Conservation (phyloP, 2,329 filamentous ascomycete species). For the Pseudogymnoascus sp. region DNA sequence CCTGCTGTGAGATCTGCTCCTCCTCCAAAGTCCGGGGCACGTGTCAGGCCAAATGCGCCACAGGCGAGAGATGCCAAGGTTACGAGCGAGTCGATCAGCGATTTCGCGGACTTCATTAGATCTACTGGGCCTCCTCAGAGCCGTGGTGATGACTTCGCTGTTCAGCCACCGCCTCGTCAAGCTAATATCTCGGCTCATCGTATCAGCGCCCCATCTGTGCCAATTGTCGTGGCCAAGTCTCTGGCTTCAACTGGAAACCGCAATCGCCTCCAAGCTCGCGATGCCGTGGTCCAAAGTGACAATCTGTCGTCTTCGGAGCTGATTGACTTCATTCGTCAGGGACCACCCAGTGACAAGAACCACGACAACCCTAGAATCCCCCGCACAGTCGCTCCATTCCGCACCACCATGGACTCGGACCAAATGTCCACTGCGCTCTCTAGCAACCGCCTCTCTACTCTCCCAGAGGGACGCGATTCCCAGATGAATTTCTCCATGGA, state of each 20-base stretch:
- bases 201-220: constrained; percentile 15
- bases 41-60: constrained; percentile 19
- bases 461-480: constrained; percentile 44
- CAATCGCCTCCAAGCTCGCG: constrained; percentile 59
- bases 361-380: constrained; percentile 64
- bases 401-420: constrained; percentile 78
- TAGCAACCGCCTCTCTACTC: constrained; percentile 45
- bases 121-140: constrained; percentile 64
- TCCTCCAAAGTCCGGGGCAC: constrained; percentile 17
- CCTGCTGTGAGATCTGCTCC: constrained; percentile 11
- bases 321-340: constrained; percentile 90
- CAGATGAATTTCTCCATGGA: constrained; percentile 30
- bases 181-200: constrained; percentile 23
- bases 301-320: constrained; percentile 64
- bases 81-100: constrained; percentile 61
- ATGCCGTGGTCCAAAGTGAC: constrained; percentile 54
- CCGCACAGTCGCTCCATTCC: constrained; percentile 74
- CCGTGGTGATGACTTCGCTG: constrained; percentile 20
- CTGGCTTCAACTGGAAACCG: constrained; percentile 33
- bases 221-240: constrained; percentile 19
- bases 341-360: constrained; percentile 51
- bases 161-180: constrained; percentile 19
- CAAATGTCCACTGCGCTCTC: constrained; percentile 51
- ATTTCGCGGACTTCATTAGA: constrained; percentile 85
- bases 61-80: constrained; percentile 64